Evolutionary conservation across 106 monocot species (phyloP), one percentile per base, ranked within the genome.

Genomic region (Dioscorea zingiberensis): DNA sequence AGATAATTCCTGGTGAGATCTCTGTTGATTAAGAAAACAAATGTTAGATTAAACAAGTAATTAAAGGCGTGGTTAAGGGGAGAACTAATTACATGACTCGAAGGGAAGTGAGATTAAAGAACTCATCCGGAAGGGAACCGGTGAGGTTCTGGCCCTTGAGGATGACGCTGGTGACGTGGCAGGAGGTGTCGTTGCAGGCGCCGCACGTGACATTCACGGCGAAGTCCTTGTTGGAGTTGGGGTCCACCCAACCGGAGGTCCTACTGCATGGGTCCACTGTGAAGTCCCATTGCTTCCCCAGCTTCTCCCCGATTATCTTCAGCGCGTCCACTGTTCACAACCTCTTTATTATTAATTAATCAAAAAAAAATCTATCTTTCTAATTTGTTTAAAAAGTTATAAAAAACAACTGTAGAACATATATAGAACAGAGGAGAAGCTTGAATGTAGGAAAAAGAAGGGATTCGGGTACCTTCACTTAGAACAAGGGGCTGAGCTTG

Each of bases 291-390:
- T 64, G 16, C 57, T 45, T 53, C 25, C 44, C 62, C 29, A 76
- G 45, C 62, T 64, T 76, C 10, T 55, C 47, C 0, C 58, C 59
- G 0, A 76, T 68, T 17, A 21, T 13, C n/a, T 62, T 55, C 19
- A 81, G 71, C 18, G 65, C 71, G 0, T 55, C 57, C 47, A 81
- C 81, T 81, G 76, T 24, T 49, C 49, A 49, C n/a, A n/a, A n/a
- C n/a, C n/a, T n/a, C n/a, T n/a, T n/a, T n/a, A n/a, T n/a, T n/a
- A n/a, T n/a, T n/a, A n/a, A n/a, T n/a, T n/a, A n/a, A n/a, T 2
- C 6, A 38, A 38, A 10, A 6, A 8, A 38, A 38, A 38, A 38
- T n/a, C n/a, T n/a, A n/a, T n/a, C n/a, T n/a, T n/a, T n/a, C n/a
- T n/a, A n/a, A n/a, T n/a, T n/a, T n/a, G n/a, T n/a, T n/a, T n/a